Percentiles rank a stretch among this genome's conserved stretches.
phyloP scores from a whole-genome alignment of 495 filamentous ascomycete genomes.

The Massariosphaeria phaeospora region DNA sequence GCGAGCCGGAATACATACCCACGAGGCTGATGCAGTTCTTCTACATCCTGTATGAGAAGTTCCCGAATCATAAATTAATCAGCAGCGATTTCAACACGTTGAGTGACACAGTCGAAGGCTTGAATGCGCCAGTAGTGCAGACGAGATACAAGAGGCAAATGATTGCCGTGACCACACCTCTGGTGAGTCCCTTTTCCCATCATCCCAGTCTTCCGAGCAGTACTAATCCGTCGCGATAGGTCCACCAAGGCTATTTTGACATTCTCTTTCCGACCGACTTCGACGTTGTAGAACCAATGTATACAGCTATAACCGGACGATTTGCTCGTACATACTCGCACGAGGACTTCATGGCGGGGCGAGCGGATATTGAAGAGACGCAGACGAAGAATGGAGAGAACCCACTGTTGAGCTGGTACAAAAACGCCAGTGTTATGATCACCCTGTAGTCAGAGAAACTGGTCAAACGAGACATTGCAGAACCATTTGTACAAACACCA shows the following conservation, averaged over 20 bases:
- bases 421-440: slow-evolving; percentile 83
- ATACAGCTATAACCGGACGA: slow-evolving; percentile 85
- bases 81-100: slow-evolving; percentile 84
- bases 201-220: background rate
- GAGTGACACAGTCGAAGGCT: slow-evolving; percentile 71
- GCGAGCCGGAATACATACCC: slow-evolving; percentile 83
- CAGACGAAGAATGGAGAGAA: slow-evolving; percentile 87
- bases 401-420: slow-evolving; percentile 87
- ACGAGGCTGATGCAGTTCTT: slow-evolving; percentile 96
- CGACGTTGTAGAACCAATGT: slow-evolving; percentile 77
- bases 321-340: slow-evolving; percentile 78
- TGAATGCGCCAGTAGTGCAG: slow-evolving; percentile 93
- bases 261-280: slow-evolving; percentile 98
- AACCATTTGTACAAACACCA: background rate
- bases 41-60: slow-evolving; percentile 75
- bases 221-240: slow-evolving; percentile 46
- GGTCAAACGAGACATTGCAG: background rate
- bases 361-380: slow-evolving; percentile 88
- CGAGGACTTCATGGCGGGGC: slow-evolving; percentile 81
- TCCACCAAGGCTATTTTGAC: slow-evolving; percentile 97
- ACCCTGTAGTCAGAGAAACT: slow-evolving; percentile 54
- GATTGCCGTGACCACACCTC: slow-evolving; percentile 83
- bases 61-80: slow-evolving; percentile 84
- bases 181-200: slow-evolving; percentile 57
- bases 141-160: slow-evolving; percentile 81